phyloP scores from a whole-genome alignment of 1,139 yeast species.

The Pichia inconspicua region DNA sequence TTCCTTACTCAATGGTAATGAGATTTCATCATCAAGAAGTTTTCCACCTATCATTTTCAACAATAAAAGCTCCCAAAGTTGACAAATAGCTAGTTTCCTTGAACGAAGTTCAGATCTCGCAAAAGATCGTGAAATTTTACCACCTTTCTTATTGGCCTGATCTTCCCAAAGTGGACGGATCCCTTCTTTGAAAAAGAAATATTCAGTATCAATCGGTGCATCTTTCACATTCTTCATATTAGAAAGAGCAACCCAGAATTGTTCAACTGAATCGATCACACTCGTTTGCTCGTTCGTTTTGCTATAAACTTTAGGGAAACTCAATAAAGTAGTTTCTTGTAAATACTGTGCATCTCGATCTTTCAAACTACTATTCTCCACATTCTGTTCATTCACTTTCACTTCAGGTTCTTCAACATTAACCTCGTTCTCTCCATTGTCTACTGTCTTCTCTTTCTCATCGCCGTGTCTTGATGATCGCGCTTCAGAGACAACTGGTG shows the following conservation, averaged over 20 bases:
- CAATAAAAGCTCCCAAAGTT: slow-evolving; percentile 11
- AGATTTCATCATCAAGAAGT: slow-evolving; percentile 1
- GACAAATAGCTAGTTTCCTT: slow-evolving; percentile 1
- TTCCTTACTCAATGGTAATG: slow-evolving; percentile 5
- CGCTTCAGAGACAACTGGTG: background rate
- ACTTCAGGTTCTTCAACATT: background rate
- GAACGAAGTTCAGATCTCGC: slow-evolving; percentile 2
- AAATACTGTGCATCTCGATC: slow-evolving; percentile 11
- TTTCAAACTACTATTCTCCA: background rate
- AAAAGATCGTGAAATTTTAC: slow-evolving; percentile 46
- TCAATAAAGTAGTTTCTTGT: slow-evolving; percentile 17
- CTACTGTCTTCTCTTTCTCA: background rate
- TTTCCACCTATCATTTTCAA: slow-evolving; percentile 10
- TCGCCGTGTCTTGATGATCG: background rate
- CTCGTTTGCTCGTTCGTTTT: slow-evolving; percentile 24
- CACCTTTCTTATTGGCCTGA: slow-evolving; percentile 55
- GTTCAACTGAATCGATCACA: slow-evolving; percentile 47
- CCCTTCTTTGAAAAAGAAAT: slow-evolving; percentile 54
- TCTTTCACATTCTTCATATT: slow-evolving; percentile 41
- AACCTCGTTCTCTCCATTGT: background rate
- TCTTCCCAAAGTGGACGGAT: slow-evolving; percentile 70
- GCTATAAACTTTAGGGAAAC: slow-evolving; percentile 19
- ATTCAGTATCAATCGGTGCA: slow-evolving; percentile 49
- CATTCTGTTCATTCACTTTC: background rate
- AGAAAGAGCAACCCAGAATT: slow-evolving; percentile 50